phyloP scores from a whole-genome alignment of 2,329 filamentous ascomycete genomes.

The Nectriaceae sp. region DNA sequence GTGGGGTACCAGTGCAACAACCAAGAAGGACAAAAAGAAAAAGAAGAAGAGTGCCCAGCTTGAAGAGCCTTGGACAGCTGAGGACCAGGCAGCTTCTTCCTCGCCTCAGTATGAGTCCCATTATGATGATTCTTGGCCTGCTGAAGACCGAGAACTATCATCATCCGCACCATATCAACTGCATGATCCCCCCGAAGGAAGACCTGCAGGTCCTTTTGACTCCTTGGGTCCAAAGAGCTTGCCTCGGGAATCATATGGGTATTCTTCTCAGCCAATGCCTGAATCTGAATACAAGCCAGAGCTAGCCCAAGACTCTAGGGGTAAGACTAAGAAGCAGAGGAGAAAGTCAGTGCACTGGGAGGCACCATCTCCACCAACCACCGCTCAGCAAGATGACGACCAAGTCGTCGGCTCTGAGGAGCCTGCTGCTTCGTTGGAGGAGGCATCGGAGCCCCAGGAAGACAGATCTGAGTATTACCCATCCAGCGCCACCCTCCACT shows the following conservation, averaged over 20 bases:
- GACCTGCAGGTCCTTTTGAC: not conserved
- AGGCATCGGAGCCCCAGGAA: not conserved
- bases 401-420: constrained; percentile 1
- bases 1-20: constrained; percentile 8
- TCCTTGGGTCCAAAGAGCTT: constrained; percentile 3
- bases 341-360: constrained; percentile 22
- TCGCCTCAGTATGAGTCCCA: not conserved
- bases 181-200: not conserved
- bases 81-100: constrained; percentile 10
- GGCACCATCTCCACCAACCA: not conserved
- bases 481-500: constrained; percentile 5
- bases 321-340: constrained; percentile 18
- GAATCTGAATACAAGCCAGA: constrained; percentile 4
- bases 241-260: not conserved
- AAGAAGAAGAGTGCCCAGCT: constrained; percentile 26
- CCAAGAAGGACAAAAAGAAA: constrained; percentile 27
- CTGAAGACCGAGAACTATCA: not conserved
- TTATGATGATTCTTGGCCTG: not conserved
- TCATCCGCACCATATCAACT: not conserved
- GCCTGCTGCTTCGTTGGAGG: not conserved
- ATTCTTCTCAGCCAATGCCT: not conserved
- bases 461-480: constrained; percentile 1
- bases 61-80: constrained; percentile 11
- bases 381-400: constrained; percentile 9
- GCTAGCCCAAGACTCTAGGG: constrained; percentile 1